These are phyloP conservation scores for Pseudopyricularia javanii DNA, from an alignment of 2,329 filamentous ascomycete genomes.

Conservation along the genomic window DNA sequence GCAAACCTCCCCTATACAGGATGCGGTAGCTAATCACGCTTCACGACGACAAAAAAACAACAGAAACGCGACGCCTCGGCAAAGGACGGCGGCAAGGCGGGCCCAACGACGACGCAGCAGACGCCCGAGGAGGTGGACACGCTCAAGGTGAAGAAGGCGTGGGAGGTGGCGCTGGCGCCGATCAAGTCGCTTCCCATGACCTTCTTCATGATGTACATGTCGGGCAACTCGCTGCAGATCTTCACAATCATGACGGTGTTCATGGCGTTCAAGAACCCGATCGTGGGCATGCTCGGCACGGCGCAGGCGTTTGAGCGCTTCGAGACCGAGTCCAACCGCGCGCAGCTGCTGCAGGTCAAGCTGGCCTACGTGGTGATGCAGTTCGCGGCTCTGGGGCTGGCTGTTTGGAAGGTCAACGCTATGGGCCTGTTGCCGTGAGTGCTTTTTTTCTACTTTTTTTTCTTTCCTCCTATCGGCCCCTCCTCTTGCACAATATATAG, in stretches of 20 bases:
- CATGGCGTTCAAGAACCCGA: conserved; percentile 95
- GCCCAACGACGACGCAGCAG: conserved; percentile 38
- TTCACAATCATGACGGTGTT: conserved; percentile 99
- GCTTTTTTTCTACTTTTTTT: not conserved
- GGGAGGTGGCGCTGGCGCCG: conserved; percentile 89
- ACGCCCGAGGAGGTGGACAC: conserved; percentile 82
- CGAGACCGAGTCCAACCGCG: conserved; percentile 67
- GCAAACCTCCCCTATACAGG: not conserved
- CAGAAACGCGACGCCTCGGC: conserved; percentile 31
- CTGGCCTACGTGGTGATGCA: conserved; percentile 81
- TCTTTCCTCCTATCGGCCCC: conserved; percentile 9
- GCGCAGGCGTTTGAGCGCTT: conserved; percentile 85
- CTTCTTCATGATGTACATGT: conserved; percentile 99
- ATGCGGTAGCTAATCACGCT: not conserved
- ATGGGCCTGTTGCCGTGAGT: conserved; percentile 89
- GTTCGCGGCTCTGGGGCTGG: conserved; percentile 67
- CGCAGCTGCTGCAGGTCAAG: conserved; percentile 72
- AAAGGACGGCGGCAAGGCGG: conserved; percentile 32
- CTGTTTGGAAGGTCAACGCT: conserved; percentile 90
- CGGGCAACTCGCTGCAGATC: conserved; percentile 93
- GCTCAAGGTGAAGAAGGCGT: conserved; percentile 95
- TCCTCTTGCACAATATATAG: conserved; percentile 5
- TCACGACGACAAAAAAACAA: not conserved
- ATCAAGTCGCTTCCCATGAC: conserved; percentile 97
- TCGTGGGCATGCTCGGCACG: conserved; percentile 71